These are phyloP conservation scores for Ascosphaera acerosa DNA, from an alignment of 2,329 filamentous ascomycete species.

Conservation along the genomic window DNA sequence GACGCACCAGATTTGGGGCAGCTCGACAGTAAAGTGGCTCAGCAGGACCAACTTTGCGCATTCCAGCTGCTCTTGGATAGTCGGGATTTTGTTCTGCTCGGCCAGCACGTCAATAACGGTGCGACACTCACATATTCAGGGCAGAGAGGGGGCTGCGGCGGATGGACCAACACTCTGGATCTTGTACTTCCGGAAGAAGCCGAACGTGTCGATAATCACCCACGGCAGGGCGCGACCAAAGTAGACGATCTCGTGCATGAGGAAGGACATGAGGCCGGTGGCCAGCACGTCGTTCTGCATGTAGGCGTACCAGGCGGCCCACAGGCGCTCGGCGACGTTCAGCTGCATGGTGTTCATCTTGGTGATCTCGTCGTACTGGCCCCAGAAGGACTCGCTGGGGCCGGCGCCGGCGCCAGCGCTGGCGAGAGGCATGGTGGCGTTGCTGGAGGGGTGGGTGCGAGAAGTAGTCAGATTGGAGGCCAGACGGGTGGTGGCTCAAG, in stretches of 20 bases:
- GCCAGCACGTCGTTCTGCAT: slow-evolving; percentile 96
- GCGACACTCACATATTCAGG: no score
- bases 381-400: slow-evolving; percentile 40
- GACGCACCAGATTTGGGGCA: slow-evolving; percentile 73
- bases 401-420: no score
- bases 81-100: slow-evolving; percentile 60
- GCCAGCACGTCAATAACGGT: no score
- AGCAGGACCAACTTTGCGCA: slow-evolving; percentile 83
- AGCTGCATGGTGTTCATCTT: slow-evolving; percentile 64
- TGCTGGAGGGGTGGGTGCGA: background rate
- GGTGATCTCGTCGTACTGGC: slow-evolving; percentile 37
- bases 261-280: slow-evolving; percentile 91
- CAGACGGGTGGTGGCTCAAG: background rate
- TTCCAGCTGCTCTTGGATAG: slow-evolving; percentile 77
- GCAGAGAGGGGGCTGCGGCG: no score
- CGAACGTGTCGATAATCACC: slow-evolving; percentile 74
- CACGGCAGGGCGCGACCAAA: slow-evolving; percentile 79
- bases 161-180: slow-evolving; percentile 51
- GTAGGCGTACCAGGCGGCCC: slow-evolving; percentile 91
- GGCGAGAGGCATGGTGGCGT: slow-evolving; percentile 3
- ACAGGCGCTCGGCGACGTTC: slow-evolving; percentile 66
- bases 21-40: slow-evolving; percentile 90
- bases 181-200: slow-evolving; percentile 81
- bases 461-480: slow-evolving; percentile 6
- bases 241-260: slow-evolving; percentile 85